These are phyloP conservation scores for Hortaea sp. DNA, from an alignment of 2,329 filamentous ascomycete genomes.

Conservation along the genomic window DNA sequence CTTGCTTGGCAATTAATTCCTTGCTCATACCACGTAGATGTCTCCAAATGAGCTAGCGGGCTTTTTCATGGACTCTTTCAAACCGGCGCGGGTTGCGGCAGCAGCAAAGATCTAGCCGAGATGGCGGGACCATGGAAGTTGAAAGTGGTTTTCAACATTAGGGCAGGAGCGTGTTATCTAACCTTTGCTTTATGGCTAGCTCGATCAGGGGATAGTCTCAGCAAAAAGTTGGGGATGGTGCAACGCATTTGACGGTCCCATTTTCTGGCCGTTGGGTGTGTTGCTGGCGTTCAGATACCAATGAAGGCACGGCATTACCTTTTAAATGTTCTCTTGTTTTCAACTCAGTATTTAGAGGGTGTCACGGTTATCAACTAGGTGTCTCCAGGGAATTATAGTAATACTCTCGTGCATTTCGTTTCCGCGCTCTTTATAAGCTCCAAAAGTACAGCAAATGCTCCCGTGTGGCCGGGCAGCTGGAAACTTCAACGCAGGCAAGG, in stretches of 20 bases:
- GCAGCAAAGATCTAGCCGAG: not conserved
- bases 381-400: too few relatives aligned
- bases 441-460: too few relatives aligned
- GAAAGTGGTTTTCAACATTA: not conserved
- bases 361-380: too few relatives aligned
- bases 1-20: not conserved
- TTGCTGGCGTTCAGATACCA: not conserved
- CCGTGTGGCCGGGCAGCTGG: too few relatives aligned
- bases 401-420: too few relatives aligned
- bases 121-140: not conserved
- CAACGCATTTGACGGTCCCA: not conserved
- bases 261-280: not conserved
- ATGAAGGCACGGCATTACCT: not conserved
- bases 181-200: not conserved
- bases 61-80: not conserved
- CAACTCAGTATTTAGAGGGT: too few relatives aligned
- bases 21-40: constrained; percentile 1
- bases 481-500: too few relatives aligned
- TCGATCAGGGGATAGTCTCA: not conserved
- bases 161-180: not conserved
- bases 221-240: not conserved
- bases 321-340: not conserved
- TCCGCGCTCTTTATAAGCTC: too few relatives aligned
- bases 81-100: not conserved
- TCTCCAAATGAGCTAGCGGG: not conserved